phyloP scores from a whole-genome alignment of 129 eudicot species.

The Artemisia argyi region DNA sequence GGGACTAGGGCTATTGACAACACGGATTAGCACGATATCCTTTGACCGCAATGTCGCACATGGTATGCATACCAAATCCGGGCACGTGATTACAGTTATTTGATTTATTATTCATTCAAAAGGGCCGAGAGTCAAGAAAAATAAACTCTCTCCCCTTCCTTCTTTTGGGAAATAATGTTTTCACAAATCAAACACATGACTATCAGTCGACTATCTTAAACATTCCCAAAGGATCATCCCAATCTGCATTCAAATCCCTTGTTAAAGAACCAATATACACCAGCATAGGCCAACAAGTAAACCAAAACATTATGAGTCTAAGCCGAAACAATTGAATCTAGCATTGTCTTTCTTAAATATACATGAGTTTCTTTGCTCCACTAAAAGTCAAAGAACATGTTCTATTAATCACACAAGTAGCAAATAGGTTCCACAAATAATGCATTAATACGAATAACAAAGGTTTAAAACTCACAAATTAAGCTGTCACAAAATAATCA shows the following conservation, averaged over 20 bases:
- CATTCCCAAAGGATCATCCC: no score
- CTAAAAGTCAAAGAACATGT: neutral
- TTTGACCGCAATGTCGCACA: neutral
- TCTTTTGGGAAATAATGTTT: no score
- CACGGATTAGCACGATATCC: neutral
- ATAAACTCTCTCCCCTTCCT: no score
- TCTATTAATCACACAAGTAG: neutral
- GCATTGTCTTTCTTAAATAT: neutral
- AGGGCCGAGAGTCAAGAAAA: no score
- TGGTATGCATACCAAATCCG: neutral
- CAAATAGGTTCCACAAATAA: neutral
- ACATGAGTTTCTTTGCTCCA: neutral
- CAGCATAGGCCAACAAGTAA: neutral
- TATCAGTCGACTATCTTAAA: no score
- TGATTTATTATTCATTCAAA: no score
- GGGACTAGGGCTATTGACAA: neutral
- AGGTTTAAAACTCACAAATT: no score
- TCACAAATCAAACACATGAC: no score
- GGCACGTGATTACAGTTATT: neutral
- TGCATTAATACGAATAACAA: neutral
- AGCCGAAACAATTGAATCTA: neutral
- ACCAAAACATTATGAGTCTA: neutral
- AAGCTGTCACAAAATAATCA: neutral
- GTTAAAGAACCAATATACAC: no score
- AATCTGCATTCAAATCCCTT: no score